Evolutionary conservation across 257 asterid genomes (phyloP).

Genomic region (Nicotiana tabacum): DNA sequence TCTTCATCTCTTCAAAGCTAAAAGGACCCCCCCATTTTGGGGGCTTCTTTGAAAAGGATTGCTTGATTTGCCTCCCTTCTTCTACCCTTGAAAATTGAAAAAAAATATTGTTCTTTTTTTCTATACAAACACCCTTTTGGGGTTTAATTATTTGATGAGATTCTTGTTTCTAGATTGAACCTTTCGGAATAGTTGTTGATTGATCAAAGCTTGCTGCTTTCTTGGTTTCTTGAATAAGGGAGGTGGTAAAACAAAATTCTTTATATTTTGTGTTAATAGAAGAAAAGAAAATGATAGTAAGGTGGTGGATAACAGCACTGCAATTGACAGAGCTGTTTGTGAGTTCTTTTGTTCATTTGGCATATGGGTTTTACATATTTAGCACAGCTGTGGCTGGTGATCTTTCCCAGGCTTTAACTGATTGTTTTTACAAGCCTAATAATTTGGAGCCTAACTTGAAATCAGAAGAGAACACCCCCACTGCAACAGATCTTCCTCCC

Average conservation of each 20-base stretch:
- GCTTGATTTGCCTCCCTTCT: slow-evolving; percentile 10
- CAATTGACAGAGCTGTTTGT: slow-evolving; percentile 67
- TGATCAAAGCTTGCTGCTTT: slow-evolving; percentile 49
- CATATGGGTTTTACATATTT: slow-evolving; percentile 79
- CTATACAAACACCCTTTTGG: not conserved
- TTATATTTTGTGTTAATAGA: not conserved
- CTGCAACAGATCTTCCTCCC: slow-evolving; percentile 69
- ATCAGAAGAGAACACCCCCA: slow-evolving; percentile 30
- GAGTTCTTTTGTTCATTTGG: slow-evolving; percentile 80
- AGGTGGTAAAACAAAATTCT: not conserved
- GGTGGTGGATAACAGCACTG: slow-evolving; percentile 69
- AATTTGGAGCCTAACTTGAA: slow-evolving; percentile 39
- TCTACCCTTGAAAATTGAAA: not conserved
- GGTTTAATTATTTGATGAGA: not conserved
- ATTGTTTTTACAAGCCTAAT: slow-evolving; percentile 51
- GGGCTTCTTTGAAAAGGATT: not conserved
- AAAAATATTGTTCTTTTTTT: not conserved
- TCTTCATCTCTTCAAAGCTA: slow-evolving; percentile 12
- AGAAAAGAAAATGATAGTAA: slow-evolving; percentile 36
- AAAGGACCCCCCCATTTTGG: not conserved
- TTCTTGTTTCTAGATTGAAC: slow-evolving; percentile 14
- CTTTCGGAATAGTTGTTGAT: slow-evolving; percentile 8
- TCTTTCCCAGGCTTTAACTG: slow-evolving; percentile 63
- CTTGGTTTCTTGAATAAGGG: slow-evolving; percentile 50
- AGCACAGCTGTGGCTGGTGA: slow-evolving; percentile 93